Base-by-base conservation (phyloP, 192 early-diverging fungal genomes). In the Pecoramyces ruminantium region DNA sequence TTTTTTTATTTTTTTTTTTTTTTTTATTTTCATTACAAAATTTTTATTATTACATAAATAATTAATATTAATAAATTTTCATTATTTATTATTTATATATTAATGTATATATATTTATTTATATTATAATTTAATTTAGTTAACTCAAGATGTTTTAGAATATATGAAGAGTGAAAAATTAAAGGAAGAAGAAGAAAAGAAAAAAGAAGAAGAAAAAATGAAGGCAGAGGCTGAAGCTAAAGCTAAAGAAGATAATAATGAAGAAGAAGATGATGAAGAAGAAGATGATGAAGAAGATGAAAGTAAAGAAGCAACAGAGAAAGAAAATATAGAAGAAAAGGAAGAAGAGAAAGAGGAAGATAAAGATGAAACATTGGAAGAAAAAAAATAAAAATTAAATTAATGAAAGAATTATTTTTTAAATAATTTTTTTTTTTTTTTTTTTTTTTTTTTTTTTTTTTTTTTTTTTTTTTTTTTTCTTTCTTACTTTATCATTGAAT, bases 111-210 rank as follows among this genome's bases (percentile, higher is more conserved):
- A 40, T 40, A 14, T 14, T 40, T 40, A 40, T 15, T 40, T 14
- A 14, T 40, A 40, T 40, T 40, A 40, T 13, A 40, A n/a, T n/a
- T n/a, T n/a, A n/a, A n/a, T n/a, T n/a, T 51, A 51, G 42, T 51
- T 51, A 51, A 90, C 90, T 83, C 78, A 90, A 82, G 89, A 93
- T 81, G 89, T 92, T 81, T 58, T 93, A 27, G 87, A 87, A 40
- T 84, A 29, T 38, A 81, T 87, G 78, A 92, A 90, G 83, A 40
- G 83, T 34, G 81, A 89, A 82, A 81, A 89, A 78, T 81, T 79
- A 17, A 78, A 78, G 29, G 78, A 79, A 29, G 86, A 89, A 25
- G 12, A 1, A 1, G 81, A 40, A 21, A 29, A 84, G 79, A 39
- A 29, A 12, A 14, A 79, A 2, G 12, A 18, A 17, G 81, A 85